phyloP scores from a whole-genome alignment of 768 basidiomycete genomes.

The Hysterangium stoloniferum region DNA sequence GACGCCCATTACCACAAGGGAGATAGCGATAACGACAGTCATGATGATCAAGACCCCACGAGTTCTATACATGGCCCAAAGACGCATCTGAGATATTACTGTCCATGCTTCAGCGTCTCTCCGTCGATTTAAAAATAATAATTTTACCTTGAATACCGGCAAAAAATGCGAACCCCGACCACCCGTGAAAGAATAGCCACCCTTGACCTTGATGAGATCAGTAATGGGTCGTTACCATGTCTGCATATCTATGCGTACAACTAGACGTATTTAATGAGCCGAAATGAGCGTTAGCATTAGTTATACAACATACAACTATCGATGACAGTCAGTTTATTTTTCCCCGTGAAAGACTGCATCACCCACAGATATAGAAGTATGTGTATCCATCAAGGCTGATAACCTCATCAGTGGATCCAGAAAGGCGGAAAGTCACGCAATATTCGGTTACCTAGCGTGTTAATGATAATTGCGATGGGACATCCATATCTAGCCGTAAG shows the following conservation, averaged over 20 bases:
- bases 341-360: neutral
- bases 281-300: neutral
- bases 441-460: neutral
- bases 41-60: neutral
- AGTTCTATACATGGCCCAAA: slow-evolving; percentile 10
- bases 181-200: slow-evolving; percentile 8
- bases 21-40: neutral
- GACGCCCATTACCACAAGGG: neutral
- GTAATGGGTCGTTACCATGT: neutral
- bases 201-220: neutral
- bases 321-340: neutral
- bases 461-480: neutral
- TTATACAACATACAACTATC: neutral
- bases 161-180: slow-evolving; percentile 7
- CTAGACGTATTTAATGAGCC: neutral
- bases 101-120: neutral
- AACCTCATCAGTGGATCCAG: neutral
- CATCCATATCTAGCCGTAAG: neutral
- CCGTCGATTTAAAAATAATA: neutral
- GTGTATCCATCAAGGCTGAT: neutral
- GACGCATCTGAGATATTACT: slow-evolving; percentile 11
- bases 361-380: neutral
- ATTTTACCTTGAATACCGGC: slow-evolving; percentile 1
- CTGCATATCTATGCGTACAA: neutral
- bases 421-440: neutral